A percentile compares a stretch with the other conserved stretches of the same genome.
phyloP scores from a whole-genome alignment of 83 land plant genomes.

The Picea mariana region DNA sequence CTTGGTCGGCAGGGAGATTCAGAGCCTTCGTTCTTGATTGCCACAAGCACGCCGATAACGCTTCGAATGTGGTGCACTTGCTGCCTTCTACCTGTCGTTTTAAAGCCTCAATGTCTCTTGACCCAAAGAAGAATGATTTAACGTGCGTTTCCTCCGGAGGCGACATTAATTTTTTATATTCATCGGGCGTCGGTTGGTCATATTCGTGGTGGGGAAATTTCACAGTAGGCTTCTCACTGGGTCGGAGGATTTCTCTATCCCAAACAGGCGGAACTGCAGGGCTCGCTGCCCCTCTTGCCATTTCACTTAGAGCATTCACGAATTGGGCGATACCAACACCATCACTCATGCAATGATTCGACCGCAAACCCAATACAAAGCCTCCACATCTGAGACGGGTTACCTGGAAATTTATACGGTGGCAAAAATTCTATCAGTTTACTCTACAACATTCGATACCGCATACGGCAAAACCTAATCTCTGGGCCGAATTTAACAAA shows the following conservation, averaged over 20 bases:
- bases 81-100: background rate
- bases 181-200: background rate
- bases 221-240: background rate
- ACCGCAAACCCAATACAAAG: constrained; percentile 26
- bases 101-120: background rate
- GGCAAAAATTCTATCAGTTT: background rate
- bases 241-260: constrained; percentile 17
- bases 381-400: constrained; percentile 40
- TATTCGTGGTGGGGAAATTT: constrained; percentile 26
- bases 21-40: constrained; percentile 8
- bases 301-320: constrained; percentile 22
- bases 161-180: too few relatives aligned
- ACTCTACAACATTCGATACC: too few relatives aligned
- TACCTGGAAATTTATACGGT: constrained; percentile 17
- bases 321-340: constrained; percentile 26
- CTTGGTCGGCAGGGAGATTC: background rate
- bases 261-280: constrained; percentile 41
- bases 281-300: constrained; percentile 23
- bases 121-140: background rate
- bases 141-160: too few relatives aligned
- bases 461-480: too few relatives aligned
- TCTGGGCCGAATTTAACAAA: too few relatives aligned
- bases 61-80: background rate
- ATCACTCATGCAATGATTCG: constrained; percentile 34
- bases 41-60: background rate